Evolutionary conservation across 1,139 yeast species (phyloP).

Genomic region (Candida gigantensis): DNA sequence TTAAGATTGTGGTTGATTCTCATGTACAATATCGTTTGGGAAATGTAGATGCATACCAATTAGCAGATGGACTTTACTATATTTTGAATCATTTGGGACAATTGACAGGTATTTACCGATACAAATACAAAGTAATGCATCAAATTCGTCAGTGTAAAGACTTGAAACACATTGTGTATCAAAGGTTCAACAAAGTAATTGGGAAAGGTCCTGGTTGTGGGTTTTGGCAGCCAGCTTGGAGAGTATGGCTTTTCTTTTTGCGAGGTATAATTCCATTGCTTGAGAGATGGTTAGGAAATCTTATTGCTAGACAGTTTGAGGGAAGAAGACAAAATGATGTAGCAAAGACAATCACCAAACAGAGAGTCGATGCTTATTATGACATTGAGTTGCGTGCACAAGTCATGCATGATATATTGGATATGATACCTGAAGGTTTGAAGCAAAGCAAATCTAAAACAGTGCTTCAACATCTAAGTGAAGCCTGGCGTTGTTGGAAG

Average conservation of each 20-base stretch:
- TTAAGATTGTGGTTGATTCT: slow-evolving; percentile 86
- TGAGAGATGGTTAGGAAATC: slow-evolving; percentile 93
- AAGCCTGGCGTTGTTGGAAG: slow-evolving; percentile 99
- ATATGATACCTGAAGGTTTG: slow-evolving; percentile 95
- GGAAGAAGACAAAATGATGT: slow-evolving; percentile 92
- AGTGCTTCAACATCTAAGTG: slow-evolving; percentile 89
- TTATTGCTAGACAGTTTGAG: slow-evolving; percentile 90
- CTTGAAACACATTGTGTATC: slow-evolving; percentile 85
- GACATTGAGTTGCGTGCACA: slow-evolving; percentile 92
- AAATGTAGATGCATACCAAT: slow-evolving; percentile 86
- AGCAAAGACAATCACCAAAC: slow-evolving; percentile 93
- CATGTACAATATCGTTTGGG: slow-evolving; percentile 92
- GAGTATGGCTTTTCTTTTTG: slow-evolving; percentile 91
- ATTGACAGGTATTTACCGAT: slow-evolving; percentile 92
- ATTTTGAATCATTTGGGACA: slow-evolving; percentile 92
- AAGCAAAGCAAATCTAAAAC: slow-evolving; percentile 86
- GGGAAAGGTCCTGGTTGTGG: slow-evolving; percentile 99
- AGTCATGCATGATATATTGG: slow-evolving; percentile 92
- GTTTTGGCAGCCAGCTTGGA: slow-evolving; percentile 99
- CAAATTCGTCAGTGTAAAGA: slow-evolving; percentile 97
- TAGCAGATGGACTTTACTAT: slow-evolving; percentile 93
- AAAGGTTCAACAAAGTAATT: slow-evolving; percentile 73
- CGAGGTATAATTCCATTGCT: slow-evolving; percentile 91
- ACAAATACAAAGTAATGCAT: slow-evolving; percentile 97
- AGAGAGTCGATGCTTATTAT: slow-evolving; percentile 90